phyloP scores from a whole-genome alignment of 805 yeast genomes.

The Wickerhamomyces canadensis region DNA sequence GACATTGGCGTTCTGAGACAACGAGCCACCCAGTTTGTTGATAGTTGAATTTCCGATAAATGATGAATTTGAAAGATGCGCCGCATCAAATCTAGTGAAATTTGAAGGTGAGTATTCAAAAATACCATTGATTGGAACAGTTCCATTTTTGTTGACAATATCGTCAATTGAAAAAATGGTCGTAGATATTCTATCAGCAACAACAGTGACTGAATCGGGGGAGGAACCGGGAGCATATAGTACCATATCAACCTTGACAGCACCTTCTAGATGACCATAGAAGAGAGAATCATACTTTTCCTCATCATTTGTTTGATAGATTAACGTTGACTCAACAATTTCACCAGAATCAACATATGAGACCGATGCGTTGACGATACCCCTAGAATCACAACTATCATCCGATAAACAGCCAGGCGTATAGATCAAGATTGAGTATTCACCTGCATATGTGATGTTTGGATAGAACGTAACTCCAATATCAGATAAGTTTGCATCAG shows the following conservation, averaged over 20 bases:
- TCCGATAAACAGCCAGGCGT: slow-evolving; percentile 86
- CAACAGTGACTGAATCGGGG: slow-evolving; percentile 42
- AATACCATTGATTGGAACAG: slow-evolving; percentile 59
- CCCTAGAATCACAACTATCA: slow-evolving; percentile 62
- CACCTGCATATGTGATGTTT: slow-evolving; percentile 65
- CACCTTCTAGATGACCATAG: slow-evolving; percentile 56
- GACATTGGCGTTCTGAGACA: slow-evolving; percentile 38
- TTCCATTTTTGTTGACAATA: slow-evolving; percentile 27
- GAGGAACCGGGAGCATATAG: slow-evolving; percentile 28
- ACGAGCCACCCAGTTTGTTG: slow-evolving; percentile 23
- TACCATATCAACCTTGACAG: slow-evolving; percentile 40
- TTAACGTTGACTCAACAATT: slow-evolving; percentile 34
- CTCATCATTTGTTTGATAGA: slow-evolving; percentile 77
- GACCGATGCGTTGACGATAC: slow-evolving; percentile 73
- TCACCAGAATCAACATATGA: slow-evolving; percentile 34
- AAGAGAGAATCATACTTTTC: slow-evolving; percentile 77
- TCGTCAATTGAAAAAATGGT: slow-evolving; percentile 42
- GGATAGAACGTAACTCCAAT: slow-evolving; percentile 54
- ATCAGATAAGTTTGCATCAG: slow-evolving; percentile 28
- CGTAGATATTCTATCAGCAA: slow-evolving; percentile 63
- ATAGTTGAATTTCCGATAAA: slow-evolving; percentile 45
- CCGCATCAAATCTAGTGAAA: slow-evolving; percentile 38
- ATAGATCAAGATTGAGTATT: slow-evolving; percentile 62
- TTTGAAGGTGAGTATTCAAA: slow-evolving; percentile 77
- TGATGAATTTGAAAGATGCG: slow-evolving; percentile 18